Evolutionary conservation across 2,329 filamentous ascomycete genomes (phyloP).

Genomic region (Rhytidhysteron rufulum): DNA sequence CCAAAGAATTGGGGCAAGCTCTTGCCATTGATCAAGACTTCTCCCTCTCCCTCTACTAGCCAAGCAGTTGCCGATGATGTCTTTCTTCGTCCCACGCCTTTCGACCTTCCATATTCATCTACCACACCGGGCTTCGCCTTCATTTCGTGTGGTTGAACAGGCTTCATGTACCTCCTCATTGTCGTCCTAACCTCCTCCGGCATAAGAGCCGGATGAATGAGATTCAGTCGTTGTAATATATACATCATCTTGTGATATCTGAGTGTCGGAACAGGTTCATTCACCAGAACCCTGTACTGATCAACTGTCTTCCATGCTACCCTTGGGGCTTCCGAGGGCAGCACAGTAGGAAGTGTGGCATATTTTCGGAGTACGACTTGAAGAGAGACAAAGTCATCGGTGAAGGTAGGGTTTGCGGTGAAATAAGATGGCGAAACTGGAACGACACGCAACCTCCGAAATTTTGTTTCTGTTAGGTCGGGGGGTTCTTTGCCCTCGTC

Average conservation of each 20-base stretch:
- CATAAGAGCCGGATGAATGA: constrained; percentile 75
- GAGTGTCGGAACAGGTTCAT: constrained; percentile 52
- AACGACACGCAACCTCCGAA: constrained; percentile 60
- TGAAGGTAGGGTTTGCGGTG: constrained; percentile 78
- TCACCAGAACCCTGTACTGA: constrained; percentile 61
- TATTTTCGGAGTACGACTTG: constrained; percentile 69
- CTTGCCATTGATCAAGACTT: constrained; percentile 87
- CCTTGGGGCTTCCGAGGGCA: constrained; percentile 62
- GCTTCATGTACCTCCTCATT: constrained; percentile 68
- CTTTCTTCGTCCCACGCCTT: constrained; percentile 83
- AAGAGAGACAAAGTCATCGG: constrained; percentile 74
- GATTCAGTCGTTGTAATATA: constrained; percentile 75
- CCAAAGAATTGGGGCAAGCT: constrained; percentile 77
- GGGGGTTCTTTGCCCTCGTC: constrained; percentile 12
- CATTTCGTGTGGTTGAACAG: constrained; percentile 67
- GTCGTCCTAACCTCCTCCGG: constrained; percentile 65
- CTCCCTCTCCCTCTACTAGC: constrained; percentile 87
- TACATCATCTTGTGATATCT: constrained; percentile 76
- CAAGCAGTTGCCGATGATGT: constrained; percentile 78
- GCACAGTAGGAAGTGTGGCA: constrained; percentile 66
- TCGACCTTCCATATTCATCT: constrained; percentile 73
- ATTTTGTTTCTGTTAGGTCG: constrained; percentile 8
- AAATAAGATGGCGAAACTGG: constrained; percentile 94
- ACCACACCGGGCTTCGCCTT: constrained; percentile 60
- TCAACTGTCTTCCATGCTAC: constrained; percentile 77